Base-by-base conservation (phyloP, 1,139 yeast species). In the Eremothecium coryli region DNA sequence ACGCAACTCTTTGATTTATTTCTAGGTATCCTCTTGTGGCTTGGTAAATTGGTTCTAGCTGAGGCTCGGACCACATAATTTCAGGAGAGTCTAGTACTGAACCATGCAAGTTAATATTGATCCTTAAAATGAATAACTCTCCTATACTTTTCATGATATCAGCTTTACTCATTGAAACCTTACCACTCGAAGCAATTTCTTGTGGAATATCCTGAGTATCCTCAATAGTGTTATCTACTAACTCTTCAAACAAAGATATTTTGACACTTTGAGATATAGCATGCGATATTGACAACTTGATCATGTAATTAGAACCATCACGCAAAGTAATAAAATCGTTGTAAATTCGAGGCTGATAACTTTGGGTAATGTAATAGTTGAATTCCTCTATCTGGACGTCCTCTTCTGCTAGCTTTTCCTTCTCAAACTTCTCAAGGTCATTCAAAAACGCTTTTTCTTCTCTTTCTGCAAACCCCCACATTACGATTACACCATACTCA, bases 61-160 rank as follows among this genome's bases (percentile, higher is more conserved):
- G 95, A 1, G 98, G 98, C 54, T 90, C 97, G 0, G 95, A 78
- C 98, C 98, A 90, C 95, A 90, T 86, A 39, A 90, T 72, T 56
- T 90, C 97, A 0, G 98, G 98, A 1, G 95, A 82, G 56, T 90
- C 98, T 43, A 90, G 64, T 15, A 90, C 93, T 2, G 96, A 85
- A 1, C 97, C 97, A 61, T 90, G 97, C 42, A 90, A 65, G 53
- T 90, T 90, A 45, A 86, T 84, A 57, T 82, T 85, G 39, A 90
- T 90, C 40, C 98, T 66, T 45, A 90, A 65, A 39, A 90, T 90
- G 58, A 90, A 90, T 43, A 90, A 68, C 56, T 90, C 97, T 12
- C 98, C 98, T 40, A 90, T 90, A 37, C 93, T 80, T 61, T 86
- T 88, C 96, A 90, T 88, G 38, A 88, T 88, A 48, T 86, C 95